Evolutionary conservation across 768 basidiomycete genomes (phyloP), one percentile per base, ranked within the genome.

Genomic region (Kwoniella dejecticola): DNA sequence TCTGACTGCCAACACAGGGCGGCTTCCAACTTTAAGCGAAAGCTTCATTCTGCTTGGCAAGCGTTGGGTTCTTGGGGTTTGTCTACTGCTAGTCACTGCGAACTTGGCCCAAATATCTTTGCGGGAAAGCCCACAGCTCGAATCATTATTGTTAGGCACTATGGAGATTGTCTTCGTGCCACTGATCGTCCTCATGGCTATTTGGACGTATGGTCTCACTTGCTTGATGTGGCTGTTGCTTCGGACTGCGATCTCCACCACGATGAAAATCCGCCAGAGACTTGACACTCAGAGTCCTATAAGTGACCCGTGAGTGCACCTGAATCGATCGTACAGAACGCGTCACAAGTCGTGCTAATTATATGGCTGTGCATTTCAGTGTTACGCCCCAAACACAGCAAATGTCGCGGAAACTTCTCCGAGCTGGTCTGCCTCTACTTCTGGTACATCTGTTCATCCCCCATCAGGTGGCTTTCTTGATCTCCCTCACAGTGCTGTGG

Each of bases 381-480:
- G n/a, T n/a, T n/a, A n/a, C 33, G 33, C 33, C 15, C 15, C 33
- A 7, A 15, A 36, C 33, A 15, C 33, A 36, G 33, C 7, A 7
- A 36, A 7, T 15, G 12, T 40, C 17, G 27, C 36, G n/a, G 3
- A 19, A 19, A 30, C 8, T 23, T 19, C 12, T 44, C 29, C 4
- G 41, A 84, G 2, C 27, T 87, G 24, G 41, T 86, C 5, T 30
- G 19, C n/a, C 54, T 45, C 17, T 87, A 52, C 64, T 83, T 15
- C 79, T 87, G n/a, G 86, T 93, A 38, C 84, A 88, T 60, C 65
- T 89, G 38, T 80, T 92, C 53, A 82, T 94, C n/a, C 93, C 93
- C 0, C 91, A 90, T 86, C 93, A 96, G 78, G 89, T 94, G 10
- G 91, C 89, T 4, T 93, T 89, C 78, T 82, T 95, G 23, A 87